Base-by-base conservation (phyloP, 2,329 filamentous ascomycete species). In the Colletotrichum sp. region DNA sequence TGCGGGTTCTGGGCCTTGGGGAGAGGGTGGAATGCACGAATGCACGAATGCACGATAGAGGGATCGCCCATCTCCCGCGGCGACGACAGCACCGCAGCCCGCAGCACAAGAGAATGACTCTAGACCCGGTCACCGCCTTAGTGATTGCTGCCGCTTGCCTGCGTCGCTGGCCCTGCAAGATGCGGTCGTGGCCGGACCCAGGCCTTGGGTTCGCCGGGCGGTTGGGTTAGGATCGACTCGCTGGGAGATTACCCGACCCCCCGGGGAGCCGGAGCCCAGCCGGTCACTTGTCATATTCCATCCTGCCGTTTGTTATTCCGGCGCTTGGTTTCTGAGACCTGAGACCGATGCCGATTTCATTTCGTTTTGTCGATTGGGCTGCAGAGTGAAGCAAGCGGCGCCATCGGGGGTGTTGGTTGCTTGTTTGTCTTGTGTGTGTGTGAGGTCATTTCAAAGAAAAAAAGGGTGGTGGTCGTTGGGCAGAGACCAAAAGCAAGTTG, bases 161-260 rank as follows among this genome's bases (percentile, higher is more conserved):
- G 48, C 34, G 48, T 27, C 57, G 48, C 66, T 30, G 66, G 28
- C 48, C 28, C 55, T 69, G 67, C 67, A 19, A 59, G 67, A 61
- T 63, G 68, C 68, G 34, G 57, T 52, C 57, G 57, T 52, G 36
- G 34, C 36, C 57, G 36, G 57, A 70, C 68, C 68, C 36, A 70
- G 68, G 68, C 68, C 68, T 63, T 63, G 68, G 68, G 68, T 25
- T 39, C 61, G 61, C 61, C 34, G 34, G 61, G 34, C 61, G 34
- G 61, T 44, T 64, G 25, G 68, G 57, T 63, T 70, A 36, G 34
- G 55, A 52, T 63, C 59, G 68, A 63, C 57, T 70, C 68, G 68
- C 57, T 70, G 68, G 68, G 68, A 70, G 68, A 70, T 70, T 61
- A 36, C 68, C 68, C 68, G 68, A 28, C 34, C 48, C 15, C 27